Conservation (phyloP, 2,329 filamentous ascomycete species). For the Penicillium sclerotigenum region DNA sequence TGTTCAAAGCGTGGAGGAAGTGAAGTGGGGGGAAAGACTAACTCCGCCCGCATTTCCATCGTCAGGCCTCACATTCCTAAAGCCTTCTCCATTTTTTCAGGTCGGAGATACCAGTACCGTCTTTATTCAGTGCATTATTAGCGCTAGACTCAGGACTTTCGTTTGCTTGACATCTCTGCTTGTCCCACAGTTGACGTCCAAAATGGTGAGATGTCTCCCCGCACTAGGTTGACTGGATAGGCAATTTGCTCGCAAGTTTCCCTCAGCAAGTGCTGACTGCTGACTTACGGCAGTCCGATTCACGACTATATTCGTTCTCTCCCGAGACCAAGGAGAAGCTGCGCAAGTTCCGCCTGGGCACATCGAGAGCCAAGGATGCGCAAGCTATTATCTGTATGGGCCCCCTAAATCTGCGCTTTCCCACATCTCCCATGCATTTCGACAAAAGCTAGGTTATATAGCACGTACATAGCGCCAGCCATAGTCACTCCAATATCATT, state of each 20-base stretch:
- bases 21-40: constrained; percentile 13
- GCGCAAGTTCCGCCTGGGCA: constrained; percentile 89
- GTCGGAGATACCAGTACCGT: neutral
- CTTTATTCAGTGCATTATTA: neutral
- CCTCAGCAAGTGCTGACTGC: neutral
- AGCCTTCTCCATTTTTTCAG: neutral
- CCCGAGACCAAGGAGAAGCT: constrained; percentile 84
- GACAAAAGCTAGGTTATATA: neutral
- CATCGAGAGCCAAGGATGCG: constrained; percentile 78
- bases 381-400: constrained; percentile 91
- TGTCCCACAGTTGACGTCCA: neutral
- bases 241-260: neutral
- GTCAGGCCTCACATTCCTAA: constrained; percentile 8
- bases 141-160: neutral
- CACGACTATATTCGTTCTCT: constrained; percentile 88
- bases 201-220: constrained; percentile 2
- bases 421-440: neutral
- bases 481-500: neutral
- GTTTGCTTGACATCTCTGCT: neutral
- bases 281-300: constrained; percentile 62
- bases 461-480: neutral
- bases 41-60: constrained; percentile 22
- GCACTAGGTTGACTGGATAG: neutral
- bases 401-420: constrained; percentile 8
- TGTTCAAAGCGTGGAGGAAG: constrained; percentile 11